Base-by-base conservation (phyloP, 148 eudicot genomes). In the Mesembryanthemum crystallinum region DNA sequence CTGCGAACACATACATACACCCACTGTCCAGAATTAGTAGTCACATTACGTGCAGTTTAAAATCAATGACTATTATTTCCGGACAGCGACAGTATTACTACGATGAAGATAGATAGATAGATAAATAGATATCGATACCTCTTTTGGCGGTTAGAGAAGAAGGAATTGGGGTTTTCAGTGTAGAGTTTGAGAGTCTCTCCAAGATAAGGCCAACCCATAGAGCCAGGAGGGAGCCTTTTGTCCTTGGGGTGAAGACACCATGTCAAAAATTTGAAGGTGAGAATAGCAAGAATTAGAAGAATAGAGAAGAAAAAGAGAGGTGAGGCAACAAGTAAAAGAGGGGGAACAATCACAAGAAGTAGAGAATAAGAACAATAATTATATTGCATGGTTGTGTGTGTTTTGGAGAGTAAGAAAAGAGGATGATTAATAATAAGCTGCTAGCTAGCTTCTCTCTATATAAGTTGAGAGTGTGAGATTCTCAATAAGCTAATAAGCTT, bases 171-270 rank as follows among this genome's bases (percentile, higher is more conserved):
- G 64, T 89, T 87, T 74, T 93, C 86, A 23, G 98, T 78, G 77
- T 89, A 93, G 83, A 93, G 98, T 54, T 84, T 84, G 72, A 93
- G 89, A 23, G 98, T 93, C 76, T 93, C 98, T 49, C 98, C 98
- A n/a, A 93, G 79, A 59, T 88, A 93, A 83, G 98, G 98, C 91
- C 89, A 89, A 27, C 98, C 98, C 94, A 93, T 88, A 13, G 98
- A 87, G 10, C 98, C 98, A 52, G 94, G 98, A 0, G 98, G 98
- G 5, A 93, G 73, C 29, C 77, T 64, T 21, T 52, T 83, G 23
- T 65, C 67, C 15, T 65, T 74, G 8, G 69, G 80, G 21, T 33
- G 75, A 8, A 69, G 29, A 45, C 55, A 39, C 87, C 87, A 81
- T 75, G 59, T 63, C 5, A 78, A 74, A 27, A 73, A 64, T 17